A percentile compares a stretch with the other conserved stretches of the same genome.
phyloP scores from a whole-genome alignment of 352 stramenopile species.

The Salisapilia sapeloensis region DNA sequence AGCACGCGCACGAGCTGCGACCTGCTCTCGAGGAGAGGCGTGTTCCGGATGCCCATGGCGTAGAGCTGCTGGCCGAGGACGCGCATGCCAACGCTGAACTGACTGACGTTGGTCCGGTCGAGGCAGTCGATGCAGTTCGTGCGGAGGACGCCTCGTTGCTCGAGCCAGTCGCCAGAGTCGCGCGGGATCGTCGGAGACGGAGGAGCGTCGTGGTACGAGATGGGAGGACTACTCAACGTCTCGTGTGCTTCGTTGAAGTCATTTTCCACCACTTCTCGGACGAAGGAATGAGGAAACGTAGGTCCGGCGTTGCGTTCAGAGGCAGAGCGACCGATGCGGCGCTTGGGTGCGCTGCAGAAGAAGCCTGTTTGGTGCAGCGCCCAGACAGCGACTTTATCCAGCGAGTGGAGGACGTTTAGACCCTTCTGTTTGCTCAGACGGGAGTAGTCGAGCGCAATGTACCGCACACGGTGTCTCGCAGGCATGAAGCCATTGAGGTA shows the following conservation, averaged over 20 bases:
- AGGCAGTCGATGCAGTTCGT: conserved; percentile 99
- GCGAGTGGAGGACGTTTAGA: conserved; percentile 85
- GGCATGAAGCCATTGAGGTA: conserved; percentile 94
- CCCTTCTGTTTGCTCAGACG: conserved; percentile 87
- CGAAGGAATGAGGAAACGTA: conserved; percentile 10
- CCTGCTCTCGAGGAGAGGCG: conserved; percentile 55
- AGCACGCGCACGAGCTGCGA: conserved; percentile 91
- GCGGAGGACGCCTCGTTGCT: conserved; percentile 94
- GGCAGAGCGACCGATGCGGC: conserved; percentile 38
- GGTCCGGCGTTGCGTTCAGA: conserved; percentile 38
- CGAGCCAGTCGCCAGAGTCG: conserved; percentile 81
- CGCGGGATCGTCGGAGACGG: conserved; percentile 49
- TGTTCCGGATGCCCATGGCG: conserved; percentile 92
- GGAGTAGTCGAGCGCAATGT: conserved; percentile 94
- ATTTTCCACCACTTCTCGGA: conserved; percentile 1
- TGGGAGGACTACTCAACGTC: conserved; percentile 3
- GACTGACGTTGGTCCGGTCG: conserved; percentile 75
- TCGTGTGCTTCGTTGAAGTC: conserved; percentile 2
- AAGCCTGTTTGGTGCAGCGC: conserved; percentile 94
- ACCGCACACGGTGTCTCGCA: conserved; percentile 88
- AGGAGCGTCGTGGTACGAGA: conserved; percentile 8
- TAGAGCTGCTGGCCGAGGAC: conserved; percentile 93
- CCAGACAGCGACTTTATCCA: conserved; percentile 93
- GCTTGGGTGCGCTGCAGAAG: conserved; percentile 89
- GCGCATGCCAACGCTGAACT: conserved; percentile 76